A percentile compares a stretch with the other conserved stretches of the same genome.
These are phyloP conservation scores for Penicillium bovifimosum DNA, from an alignment of 495 filamentous ascomycete species.

Conservation along the genomic window DNA sequence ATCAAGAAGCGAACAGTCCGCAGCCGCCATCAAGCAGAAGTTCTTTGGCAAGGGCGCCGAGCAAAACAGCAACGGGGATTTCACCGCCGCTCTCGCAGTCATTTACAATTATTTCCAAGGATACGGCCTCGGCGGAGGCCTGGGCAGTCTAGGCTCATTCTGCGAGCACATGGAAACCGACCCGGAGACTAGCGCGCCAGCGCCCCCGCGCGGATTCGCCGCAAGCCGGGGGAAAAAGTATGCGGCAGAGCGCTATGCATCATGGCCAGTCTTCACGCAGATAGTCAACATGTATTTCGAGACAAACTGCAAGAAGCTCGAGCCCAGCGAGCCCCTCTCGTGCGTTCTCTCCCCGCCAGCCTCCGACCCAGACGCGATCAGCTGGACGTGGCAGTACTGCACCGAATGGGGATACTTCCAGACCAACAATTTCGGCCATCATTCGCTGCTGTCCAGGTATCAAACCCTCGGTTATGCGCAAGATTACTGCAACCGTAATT, in stretches of 20 bases:
- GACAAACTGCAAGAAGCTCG: slow-evolving; percentile 38
- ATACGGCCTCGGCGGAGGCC: slow-evolving; percentile 42
- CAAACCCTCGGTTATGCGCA: slow-evolving; percentile 48
- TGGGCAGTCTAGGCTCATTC: slow-evolving; percentile 35
- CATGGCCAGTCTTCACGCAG: slow-evolving; percentile 37
- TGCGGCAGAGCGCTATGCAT: slow-evolving; percentile 41
- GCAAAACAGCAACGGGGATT: slow-evolving; percentile 45
- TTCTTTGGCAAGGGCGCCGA: slow-evolving; percentile 48
- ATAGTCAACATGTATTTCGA: slow-evolving; percentile 39
- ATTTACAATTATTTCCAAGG: slow-evolving; percentile 44
- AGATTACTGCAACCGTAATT: slow-evolving; percentile 48
- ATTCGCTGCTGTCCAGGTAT: slow-evolving; percentile 47
- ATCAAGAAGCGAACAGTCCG: slow-evolving; percentile 20
- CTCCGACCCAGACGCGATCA: slow-evolving; percentile 35
- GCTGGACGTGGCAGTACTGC: slow-evolving; percentile 59
- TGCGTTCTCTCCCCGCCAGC: slow-evolving; percentile 39
- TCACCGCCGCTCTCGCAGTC: slow-evolving; percentile 39
- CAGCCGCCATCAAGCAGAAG: slow-evolving; percentile 41
- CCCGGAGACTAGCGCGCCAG: slow-evolving; percentile 15
- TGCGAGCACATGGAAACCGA: slow-evolving; percentile 45
- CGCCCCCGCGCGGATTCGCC: slow-evolving; percentile 37
- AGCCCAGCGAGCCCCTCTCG: slow-evolving; percentile 19
- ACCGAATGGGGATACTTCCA: slow-evolving; percentile 55
- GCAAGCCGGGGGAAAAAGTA: slow-evolving; percentile 34
- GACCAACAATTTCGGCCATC: slow-evolving; percentile 44